Base-by-base conservation (phyloP, 2,329 filamentous ascomycete species). In the Cercospora beticola region DNA sequence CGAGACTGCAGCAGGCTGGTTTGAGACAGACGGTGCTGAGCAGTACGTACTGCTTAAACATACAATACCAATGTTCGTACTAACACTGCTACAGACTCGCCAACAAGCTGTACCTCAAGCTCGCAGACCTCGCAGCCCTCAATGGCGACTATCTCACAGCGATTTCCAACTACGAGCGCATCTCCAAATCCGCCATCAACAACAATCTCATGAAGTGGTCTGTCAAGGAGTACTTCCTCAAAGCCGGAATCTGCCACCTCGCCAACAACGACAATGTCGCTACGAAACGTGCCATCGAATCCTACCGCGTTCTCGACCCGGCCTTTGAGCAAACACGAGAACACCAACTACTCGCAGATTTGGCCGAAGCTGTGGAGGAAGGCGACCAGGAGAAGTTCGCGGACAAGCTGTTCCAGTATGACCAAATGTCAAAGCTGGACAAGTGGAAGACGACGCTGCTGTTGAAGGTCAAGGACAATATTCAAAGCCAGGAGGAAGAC, bases 371-470 rank as follows among this genome's bases (percentile, higher is more conserved):
- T 4, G 86, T 97, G 67, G 90, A 95, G 77, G 86, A 88, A 33
- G 89, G 90, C 66, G 92, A 96, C 76, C 90, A 91, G 79, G 93
- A 97, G 75, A 85, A 86, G 70, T 98, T 97, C 76, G 88, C 90
- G 23, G 92, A 97, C 77, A 93, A 94, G 79, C 82, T 95, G 71
- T 97, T 91, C 84, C 89, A 94, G 79, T 98, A 88, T 78, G 93
- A 97, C 79, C 92, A 96, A 83, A 86, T 97, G 83, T 95, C 90
- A 83, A 95, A 95, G 85, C 83, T 98, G 77, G 94, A 97, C 79
- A 95, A 94, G 84, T 98, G 94, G 94, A 97, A 97, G 90, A 97
- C 92, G 62, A 92, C 90, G 33, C 83, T 97, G 67, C 81, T 97
- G 71, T 83, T 97, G 77, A 87, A 89, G 74, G 86, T 97, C 76